Percentiles rank a stretch among this genome's conserved stretches.
Evolutionary conservation across 495 filamentous ascomycete genomes (phyloP).

Genomic region (Xeromyces bisporus): DNA sequence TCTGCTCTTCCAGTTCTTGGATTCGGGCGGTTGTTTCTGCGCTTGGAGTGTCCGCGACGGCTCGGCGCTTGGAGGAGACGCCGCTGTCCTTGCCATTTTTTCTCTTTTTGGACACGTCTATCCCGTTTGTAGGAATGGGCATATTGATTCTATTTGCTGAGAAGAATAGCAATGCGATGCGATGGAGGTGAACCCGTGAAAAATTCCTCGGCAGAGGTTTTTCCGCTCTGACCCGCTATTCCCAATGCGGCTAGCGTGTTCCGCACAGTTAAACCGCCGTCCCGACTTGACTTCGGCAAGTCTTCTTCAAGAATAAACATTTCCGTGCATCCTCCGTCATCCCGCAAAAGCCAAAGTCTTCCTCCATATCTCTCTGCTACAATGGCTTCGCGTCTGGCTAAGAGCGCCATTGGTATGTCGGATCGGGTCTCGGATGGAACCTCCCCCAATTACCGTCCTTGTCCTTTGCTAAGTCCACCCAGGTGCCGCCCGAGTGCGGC

Average conservation of each 20-base stretch:
- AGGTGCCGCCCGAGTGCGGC: conserved; percentile 86
- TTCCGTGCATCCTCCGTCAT: conserved; percentile 28
- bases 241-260: conserved; percentile 70
- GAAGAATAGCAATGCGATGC: too few species aligned
- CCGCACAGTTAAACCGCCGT: conserved; percentile 74
- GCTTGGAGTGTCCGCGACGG: conserved; percentile 23
- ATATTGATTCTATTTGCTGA: too few species aligned
- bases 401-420: conserved; percentile 73
- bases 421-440: conserved; percentile 6
- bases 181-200: too few species aligned
- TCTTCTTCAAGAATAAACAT: conserved; percentile 27
- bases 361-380: conserved; percentile 29
- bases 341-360: conserved; percentile 11
- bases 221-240: conserved; percentile 39
- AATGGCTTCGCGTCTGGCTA: conserved; percentile 94
- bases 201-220: conserved; percentile 20
- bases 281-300: conserved; percentile 22
- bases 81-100: conserved; percentile 22
- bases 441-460: conserved; percentile 1
- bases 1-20: conserved; percentile 53
- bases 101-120: conserved; percentile 23
- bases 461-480: conserved; percentile 14
- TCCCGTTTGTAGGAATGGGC: conserved; percentile 12
- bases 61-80: conserved; percentile 27
- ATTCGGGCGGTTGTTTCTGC: conserved; percentile 40